Evolutionary conservation across 805 yeast species (phyloP).

Genomic region (Ogataea minuta): DNA sequence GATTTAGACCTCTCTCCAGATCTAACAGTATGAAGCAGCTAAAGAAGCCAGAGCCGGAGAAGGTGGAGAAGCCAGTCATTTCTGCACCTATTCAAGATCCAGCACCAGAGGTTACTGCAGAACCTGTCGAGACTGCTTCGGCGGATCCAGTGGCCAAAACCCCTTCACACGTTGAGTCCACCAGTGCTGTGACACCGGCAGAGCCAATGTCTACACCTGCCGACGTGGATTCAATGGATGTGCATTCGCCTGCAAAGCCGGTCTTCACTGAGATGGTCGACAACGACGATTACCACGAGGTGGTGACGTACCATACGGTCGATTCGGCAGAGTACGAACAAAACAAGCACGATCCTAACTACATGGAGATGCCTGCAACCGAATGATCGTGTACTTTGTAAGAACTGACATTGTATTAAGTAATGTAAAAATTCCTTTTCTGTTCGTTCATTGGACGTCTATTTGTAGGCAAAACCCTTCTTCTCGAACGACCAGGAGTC

Average conservation of each 20-base stretch:
- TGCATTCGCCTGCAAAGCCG: constrained; percentile 24
- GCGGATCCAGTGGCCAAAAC: constrained; percentile 10
- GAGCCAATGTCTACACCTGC: constrained; percentile 6
- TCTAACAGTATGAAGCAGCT: constrained; percentile 24
- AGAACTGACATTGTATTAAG: constrained; percentile 10
- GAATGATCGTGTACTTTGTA: constrained; percentile 13
- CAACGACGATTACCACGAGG: constrained; percentile 33
- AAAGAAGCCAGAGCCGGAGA: neutral
- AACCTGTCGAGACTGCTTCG: neutral
- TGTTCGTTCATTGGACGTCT: constrained; percentile 9
- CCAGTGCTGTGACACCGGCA: too few species aligned
- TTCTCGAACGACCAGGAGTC: constrained; percentile 72
- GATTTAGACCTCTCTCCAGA: constrained; percentile 22
- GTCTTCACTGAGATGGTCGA: constrained; percentile 33
- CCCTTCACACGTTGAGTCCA: neutral
- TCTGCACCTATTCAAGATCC: constrained; percentile 7
- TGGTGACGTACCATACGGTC: constrained; percentile 46
- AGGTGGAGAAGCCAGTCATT: constrained; percentile 9
- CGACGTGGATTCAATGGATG: constrained; percentile 26
- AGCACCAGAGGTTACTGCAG: neutral
- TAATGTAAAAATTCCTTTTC: constrained; percentile 1
- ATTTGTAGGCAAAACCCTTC: constrained; percentile 40
- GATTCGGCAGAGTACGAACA: constrained; percentile 45
- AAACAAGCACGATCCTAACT: constrained; percentile 47
- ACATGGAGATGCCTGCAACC: constrained; percentile 37